These are phyloP conservation scores for Aspergillus brunneoviolaceus DNA, from an alignment of 2,329 filamentous ascomycete species.

Conservation along the genomic window DNA sequence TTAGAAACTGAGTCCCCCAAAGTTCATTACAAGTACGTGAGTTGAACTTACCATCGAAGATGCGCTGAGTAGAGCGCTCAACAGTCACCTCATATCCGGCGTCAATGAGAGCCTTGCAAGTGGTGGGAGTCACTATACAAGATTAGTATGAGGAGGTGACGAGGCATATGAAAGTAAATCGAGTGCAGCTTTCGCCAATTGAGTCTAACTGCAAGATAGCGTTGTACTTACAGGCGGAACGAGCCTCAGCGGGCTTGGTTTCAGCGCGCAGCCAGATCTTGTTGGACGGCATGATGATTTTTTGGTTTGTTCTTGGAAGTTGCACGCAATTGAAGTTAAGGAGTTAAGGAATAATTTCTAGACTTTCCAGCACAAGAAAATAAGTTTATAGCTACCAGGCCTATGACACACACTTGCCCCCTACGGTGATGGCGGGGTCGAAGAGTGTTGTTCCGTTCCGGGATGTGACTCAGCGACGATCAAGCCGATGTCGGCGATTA, in stretches of 20 bases:
- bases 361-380: conserved; percentile 3
- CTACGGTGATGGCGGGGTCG: conserved; percentile 30
- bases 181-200: not conserved
- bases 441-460: conserved; percentile 34
- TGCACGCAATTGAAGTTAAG: conserved; percentile 7
- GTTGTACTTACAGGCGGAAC: conserved; percentile 46
- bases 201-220: conserved; percentile 6
- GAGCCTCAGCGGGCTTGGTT: conserved; percentile 59
- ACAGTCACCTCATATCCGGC: conserved; percentile 69
- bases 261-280: conserved; percentile 59
- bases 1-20: not conserved
- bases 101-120: conserved; percentile 62
- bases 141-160: not conserved
- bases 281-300: conserved; percentile 30
- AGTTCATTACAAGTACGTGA: not conserved
- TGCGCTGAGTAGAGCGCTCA: conserved; percentile 66
- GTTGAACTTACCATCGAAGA: conserved; percentile 48
- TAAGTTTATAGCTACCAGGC: conserved; percentile 15
- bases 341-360: conserved; percentile 9
- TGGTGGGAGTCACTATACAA: conserved; percentile 48
- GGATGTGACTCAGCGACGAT: conserved; percentile 22
- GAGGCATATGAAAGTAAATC: not conserved
- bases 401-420: conserved; percentile 31
- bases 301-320: conserved; percentile 14
- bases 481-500: conserved; percentile 20